phyloP scores from a whole-genome alignment of 2,329 filamentous ascomycete genomes.

The Orbilia ellipsospora region DNA sequence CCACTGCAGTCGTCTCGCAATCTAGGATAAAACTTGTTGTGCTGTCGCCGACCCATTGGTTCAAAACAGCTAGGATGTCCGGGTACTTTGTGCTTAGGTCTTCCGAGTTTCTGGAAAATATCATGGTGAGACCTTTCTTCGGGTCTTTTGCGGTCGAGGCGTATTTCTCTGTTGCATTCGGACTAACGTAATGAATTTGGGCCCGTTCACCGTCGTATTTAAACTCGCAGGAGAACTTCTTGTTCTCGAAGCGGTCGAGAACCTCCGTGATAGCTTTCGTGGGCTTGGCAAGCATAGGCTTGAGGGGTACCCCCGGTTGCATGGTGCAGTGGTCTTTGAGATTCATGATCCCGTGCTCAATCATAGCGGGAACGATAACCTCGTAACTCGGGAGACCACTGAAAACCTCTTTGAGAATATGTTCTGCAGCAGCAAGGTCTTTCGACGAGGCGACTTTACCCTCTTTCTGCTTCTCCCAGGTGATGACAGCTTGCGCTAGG shows the following conservation, averaged over 20 bases:
- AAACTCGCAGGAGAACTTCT: slow-evolving; percentile 97
- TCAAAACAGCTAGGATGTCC: slow-evolving; percentile 87
- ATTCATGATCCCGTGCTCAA: slow-evolving; percentile 85
- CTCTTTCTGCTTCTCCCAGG: slow-evolving; percentile 79
- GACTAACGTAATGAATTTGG: slow-evolving; percentile 97
- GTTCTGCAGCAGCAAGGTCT: slow-evolving; percentile 84
- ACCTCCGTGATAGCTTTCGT: slow-evolving; percentile 99
- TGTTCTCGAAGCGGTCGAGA: slow-evolving; percentile 92
- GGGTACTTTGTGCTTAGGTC: slow-evolving; percentile 98
- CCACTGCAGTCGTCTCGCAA: slow-evolving; percentile 97
- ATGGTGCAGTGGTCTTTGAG: slow-evolving; percentile 87
- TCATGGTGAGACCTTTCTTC: slow-evolving; percentile 82
- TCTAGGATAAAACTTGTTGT: slow-evolving; percentile 98
- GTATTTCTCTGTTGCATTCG: slow-evolving; percentile 77
- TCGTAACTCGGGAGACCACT: slow-evolving; percentile 96
- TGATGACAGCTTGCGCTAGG: slow-evolving; percentile 86
- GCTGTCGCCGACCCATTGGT: slow-evolving; percentile 86
- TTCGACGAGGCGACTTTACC: slow-evolving; percentile 77
- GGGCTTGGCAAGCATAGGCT: slow-evolving; percentile 98
- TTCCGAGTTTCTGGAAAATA: slow-evolving; percentile 97
- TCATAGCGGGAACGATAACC: slow-evolving; percentile 88
- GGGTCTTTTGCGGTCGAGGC: slow-evolving; percentile 71
- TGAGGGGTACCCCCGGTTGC: slow-evolving; percentile 90
- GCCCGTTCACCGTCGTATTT: slow-evolving; percentile 98
- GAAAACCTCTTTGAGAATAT: slow-evolving; percentile 88